Conservation (phyloP, 805 yeast genomes). For the Zygosaccharomyces pseudorouxii region DNA sequence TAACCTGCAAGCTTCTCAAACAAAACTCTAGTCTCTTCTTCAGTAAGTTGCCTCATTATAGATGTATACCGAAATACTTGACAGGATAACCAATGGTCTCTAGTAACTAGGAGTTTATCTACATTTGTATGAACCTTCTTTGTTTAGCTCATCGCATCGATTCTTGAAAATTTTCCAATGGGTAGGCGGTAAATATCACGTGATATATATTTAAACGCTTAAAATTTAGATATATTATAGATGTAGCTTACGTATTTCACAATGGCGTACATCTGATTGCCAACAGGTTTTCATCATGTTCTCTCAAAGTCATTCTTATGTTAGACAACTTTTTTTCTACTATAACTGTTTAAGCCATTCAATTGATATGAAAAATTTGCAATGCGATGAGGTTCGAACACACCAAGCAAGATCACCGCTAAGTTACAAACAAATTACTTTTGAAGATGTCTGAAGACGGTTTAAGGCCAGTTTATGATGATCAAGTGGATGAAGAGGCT, state of each 20-base stretch:
- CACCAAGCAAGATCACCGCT: not conserved
- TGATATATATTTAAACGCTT: not conserved
- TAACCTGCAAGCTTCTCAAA: slow-evolving; percentile 95
- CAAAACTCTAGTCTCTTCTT: slow-evolving; percentile 92
- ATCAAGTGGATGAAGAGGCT: slow-evolving; percentile 38
- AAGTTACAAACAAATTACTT: not conserved
- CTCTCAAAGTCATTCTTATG: not conserved
- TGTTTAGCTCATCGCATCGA: slow-evolving; percentile 22
- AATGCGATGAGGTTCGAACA: not conserved
- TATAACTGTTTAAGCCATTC: not conserved
- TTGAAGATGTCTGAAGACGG: slow-evolving; percentile 21
- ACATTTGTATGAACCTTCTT: not conserved
- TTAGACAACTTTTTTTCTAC: not conserved
- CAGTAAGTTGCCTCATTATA: slow-evolving; percentile 88
- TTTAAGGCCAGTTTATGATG: slow-evolving; percentile 30
- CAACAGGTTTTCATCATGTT: not conserved
- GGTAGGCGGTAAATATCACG: slow-evolving; percentile 10
- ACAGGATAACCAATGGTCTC: not conserved
- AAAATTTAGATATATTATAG: too few species aligned
- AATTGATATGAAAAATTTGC: slow-evolving; percentile 8
- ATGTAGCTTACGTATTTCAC: not conserved
- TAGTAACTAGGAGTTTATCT: not conserved
- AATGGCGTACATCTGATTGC: not conserved
- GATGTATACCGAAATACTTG: slow-evolving; percentile 1
- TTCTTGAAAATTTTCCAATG: slow-evolving; percentile 15